Percentiles rank a stretch among this genome's conserved stretches.
Conservation (phyloP, 768 basidiomycete species). For the Mycena maculata region DNA sequence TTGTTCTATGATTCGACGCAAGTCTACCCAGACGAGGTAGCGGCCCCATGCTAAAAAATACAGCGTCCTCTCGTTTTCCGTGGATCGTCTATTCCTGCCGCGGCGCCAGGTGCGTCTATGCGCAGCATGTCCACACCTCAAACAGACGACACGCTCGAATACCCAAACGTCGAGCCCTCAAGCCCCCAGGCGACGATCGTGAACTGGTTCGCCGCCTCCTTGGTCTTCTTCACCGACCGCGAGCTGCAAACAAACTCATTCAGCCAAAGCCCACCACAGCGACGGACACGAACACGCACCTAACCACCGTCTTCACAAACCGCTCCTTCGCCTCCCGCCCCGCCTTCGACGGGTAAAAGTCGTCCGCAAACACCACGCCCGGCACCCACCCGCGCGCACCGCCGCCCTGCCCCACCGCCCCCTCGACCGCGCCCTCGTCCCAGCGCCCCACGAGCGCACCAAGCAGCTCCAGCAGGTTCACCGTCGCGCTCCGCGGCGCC, state of each 20-base stretch:
- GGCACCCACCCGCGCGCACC: conserved; percentile 74
- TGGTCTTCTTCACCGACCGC: conserved; percentile 54
- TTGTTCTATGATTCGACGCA: no score
- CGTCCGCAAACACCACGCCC: conserved; percentile 77
- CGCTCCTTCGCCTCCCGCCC: conserved; percentile 80
- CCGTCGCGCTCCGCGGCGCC: conserved; percentile 84
- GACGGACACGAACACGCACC: conserved; percentile 54
- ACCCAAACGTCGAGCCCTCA: conserved; percentile 74
- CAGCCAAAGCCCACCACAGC: neutral
- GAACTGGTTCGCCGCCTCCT: conserved; percentile 76
- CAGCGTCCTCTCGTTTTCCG: no score
- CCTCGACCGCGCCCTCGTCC: conserved; percentile 58
- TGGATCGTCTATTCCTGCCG: no score
- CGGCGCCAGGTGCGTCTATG: no score
- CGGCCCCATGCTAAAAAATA: no score
- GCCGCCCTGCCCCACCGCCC: conserved; percentile 31
- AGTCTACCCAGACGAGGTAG: no score
- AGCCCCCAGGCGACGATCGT: conserved; percentile 71
- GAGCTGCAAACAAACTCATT: conserved; percentile 19
- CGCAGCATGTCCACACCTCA: no score
- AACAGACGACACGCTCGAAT: conserved; percentile 53
- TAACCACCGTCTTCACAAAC: conserved; percentile 76
- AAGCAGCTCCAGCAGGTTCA: conserved; percentile 87
- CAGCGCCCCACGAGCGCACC: conserved; percentile 71
- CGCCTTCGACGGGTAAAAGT: conserved; percentile 81